Conservation (phyloP, 768 basidiomycete genomes). For the Leccinum aurantiacum region DNA sequence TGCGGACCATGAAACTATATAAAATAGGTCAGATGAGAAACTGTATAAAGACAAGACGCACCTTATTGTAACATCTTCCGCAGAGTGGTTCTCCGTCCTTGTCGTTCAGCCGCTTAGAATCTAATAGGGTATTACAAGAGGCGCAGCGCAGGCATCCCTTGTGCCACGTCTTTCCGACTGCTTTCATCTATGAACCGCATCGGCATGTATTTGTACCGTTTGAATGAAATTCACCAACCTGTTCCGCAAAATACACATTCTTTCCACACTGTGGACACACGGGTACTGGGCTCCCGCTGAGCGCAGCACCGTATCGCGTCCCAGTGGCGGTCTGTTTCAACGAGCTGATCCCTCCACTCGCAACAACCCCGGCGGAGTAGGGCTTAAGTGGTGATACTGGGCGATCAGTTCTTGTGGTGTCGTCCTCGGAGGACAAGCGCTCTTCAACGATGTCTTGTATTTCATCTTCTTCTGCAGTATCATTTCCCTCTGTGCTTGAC, state of each 20-base stretch:
- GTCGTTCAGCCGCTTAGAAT: slow-evolving; percentile 71
- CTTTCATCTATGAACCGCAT: slow-evolving; percentile 57
- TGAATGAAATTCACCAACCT: slow-evolving; percentile 43
- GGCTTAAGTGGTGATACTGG: slow-evolving; percentile 25
- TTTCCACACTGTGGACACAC: slow-evolving; percentile 69
- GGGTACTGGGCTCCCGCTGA: slow-evolving; percentile 51
- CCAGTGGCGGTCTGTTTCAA: slow-evolving; percentile 55
- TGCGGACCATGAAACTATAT: slow-evolving; percentile 70
- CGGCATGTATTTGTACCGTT: background rate
- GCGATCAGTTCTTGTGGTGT: slow-evolving; percentile 39
- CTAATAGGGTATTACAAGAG: slow-evolving; percentile 66
- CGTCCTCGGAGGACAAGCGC: slow-evolving; percentile 24
- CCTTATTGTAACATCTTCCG: slow-evolving; percentile 73
- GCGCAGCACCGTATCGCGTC: slow-evolving; percentile 62
- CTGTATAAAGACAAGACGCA: slow-evolving; percentile 8
- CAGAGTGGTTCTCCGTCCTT: slow-evolving; percentile 75
- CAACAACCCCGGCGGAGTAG: slow-evolving; percentile 21
- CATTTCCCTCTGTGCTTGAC: slow-evolving; percentile 26
- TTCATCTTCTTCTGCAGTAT: slow-evolving; percentile 26
- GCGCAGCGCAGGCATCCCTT: slow-evolving; percentile 76
- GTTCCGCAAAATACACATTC: slow-evolving; percentile 85
- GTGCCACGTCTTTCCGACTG: slow-evolving; percentile 78
- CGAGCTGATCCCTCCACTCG: slow-evolving; percentile 21
- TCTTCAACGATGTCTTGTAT: slow-evolving; percentile 31
- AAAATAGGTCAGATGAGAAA: slow-evolving; percentile 24